These are phyloP conservation scores for Usnea hakonensis DNA, from an alignment of 495 filamentous ascomycete species.

Conservation along the genomic window DNA sequence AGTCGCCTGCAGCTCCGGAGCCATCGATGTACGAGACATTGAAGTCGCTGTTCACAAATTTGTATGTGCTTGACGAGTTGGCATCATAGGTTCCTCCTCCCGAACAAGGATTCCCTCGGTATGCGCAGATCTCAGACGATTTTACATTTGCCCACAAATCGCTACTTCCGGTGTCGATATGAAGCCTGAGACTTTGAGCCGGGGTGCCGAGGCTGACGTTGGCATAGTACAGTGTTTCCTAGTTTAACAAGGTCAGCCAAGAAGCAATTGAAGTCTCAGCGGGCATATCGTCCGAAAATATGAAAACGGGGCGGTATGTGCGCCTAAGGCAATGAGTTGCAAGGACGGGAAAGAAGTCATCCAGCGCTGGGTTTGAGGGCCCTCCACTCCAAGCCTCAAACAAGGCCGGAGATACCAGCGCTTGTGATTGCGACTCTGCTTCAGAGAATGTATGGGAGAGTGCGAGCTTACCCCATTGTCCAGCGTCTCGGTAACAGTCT, in stretches of 20 bases:
- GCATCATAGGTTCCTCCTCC: slow-evolving; percentile 59
- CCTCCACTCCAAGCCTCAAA: neutral
- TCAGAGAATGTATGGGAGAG: slow-evolving; percentile 12
- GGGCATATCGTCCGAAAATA: neutral
- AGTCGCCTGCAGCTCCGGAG: slow-evolving; percentile 72
- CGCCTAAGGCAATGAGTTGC: neutral
- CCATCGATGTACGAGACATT: slow-evolving; percentile 90
- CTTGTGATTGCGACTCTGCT: neutral
- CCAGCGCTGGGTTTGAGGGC: neutral
- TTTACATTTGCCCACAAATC: slow-evolving; percentile 59
- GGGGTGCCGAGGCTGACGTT: slow-evolving; percentile 70
- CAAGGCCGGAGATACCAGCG: neutral
- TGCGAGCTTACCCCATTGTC: slow-evolving; percentile 33
- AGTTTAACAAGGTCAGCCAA: neutral
- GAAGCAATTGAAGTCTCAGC: neutral
- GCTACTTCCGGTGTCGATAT: slow-evolving; percentile 79
- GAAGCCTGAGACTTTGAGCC: slow-evolving; percentile 52
- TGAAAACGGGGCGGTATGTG: neutral
- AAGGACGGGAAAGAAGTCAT: neutral
- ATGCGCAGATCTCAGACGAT: slow-evolving; percentile 14
- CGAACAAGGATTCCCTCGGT: slow-evolving; percentile 40
- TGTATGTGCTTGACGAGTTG: slow-evolving; percentile 74
- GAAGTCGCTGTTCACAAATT: slow-evolving; percentile 69
- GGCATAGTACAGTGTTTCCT: slow-evolving; percentile 48
- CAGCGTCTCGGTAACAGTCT: slow-evolving; percentile 31